phyloP scores from a whole-genome alignment of 2,329 filamentous ascomycete species.

The Lasiodiplodia gonubiensis region DNA sequence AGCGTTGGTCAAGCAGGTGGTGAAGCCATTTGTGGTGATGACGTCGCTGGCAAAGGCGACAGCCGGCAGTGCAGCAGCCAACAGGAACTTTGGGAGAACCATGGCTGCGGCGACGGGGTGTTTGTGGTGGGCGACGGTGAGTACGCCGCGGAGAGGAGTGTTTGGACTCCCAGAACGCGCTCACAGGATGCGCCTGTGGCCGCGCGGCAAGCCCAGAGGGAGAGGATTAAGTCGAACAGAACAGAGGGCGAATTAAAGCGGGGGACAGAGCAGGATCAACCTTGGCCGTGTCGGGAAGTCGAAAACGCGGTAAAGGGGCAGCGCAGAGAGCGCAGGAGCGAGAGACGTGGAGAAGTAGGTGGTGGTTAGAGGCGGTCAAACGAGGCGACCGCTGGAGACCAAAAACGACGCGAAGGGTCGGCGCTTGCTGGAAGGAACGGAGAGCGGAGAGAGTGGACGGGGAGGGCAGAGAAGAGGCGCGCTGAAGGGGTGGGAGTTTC shows the following conservation, averaged over 20 bases:
- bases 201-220: slow-evolving; percentile 8
- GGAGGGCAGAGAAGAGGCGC: slow-evolving; percentile 21
- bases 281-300: slow-evolving; percentile 19
- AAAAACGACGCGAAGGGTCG: neutral
- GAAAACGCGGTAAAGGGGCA: slow-evolving; percentile 23
- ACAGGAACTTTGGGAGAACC: slow-evolving; percentile 46
- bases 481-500: slow-evolving; percentile 28
- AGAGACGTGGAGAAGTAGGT: slow-evolving; percentile 17
- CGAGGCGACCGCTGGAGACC: slow-evolving; percentile 16
- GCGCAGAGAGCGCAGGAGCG: slow-evolving; percentile 18
- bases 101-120: slow-evolving; percentile 36
- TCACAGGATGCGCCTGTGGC: slow-evolving; percentile 24
- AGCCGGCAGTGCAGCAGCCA: slow-evolving; percentile 44
- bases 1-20: slow-evolving; percentile 67
- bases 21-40: slow-evolving; percentile 81
- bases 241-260: slow-evolving; percentile 22
- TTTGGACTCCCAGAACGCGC: slow-evolving; percentile 16
- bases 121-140: slow-evolving; percentile 11
- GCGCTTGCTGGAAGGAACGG: slow-evolving; percentile 23
- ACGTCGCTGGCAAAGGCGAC: slow-evolving; percentile 70
- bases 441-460: slow-evolving; percentile 25
- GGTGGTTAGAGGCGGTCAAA: slow-evolving; percentile 18
- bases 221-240: slow-evolving; percentile 19
- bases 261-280: slow-evolving; percentile 24
- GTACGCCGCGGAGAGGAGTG: slow-evolving; percentile 26